These are phyloP conservation scores for Stygiomarasmius scandens DNA, from an alignment of 1,284 basidiomycete genomes.

Conservation along the genomic window DNA sequence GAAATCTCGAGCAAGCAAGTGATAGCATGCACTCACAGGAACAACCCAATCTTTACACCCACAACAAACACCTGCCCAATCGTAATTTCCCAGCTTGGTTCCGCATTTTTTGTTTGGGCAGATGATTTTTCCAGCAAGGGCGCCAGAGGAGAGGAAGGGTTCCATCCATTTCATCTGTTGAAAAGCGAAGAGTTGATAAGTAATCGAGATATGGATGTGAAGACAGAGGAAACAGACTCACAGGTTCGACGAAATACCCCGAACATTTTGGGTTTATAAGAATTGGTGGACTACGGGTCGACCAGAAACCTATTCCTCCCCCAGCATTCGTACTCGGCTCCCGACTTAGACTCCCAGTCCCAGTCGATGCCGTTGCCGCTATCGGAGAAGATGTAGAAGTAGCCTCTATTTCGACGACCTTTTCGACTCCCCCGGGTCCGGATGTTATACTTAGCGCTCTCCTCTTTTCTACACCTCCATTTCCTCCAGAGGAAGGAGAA, in stretches of 20 bases:
- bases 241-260: constrained; percentile 95
- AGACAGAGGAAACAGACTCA: constrained; percentile 31
- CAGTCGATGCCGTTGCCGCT: not conserved
- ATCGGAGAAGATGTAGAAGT: too few relatives aligned
- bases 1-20: not conserved
- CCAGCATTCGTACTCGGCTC: not conserved
- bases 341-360: not conserved
- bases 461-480: not conserved
- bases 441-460: constrained; percentile 8
- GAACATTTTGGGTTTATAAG: constrained; percentile 82
- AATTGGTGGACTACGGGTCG: constrained; percentile 58
- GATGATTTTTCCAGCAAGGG: constrained; percentile 83
- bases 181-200: not conserved
- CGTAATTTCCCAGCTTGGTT: constrained; percentile 92
- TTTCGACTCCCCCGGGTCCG: not conserved
- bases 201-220: not conserved
- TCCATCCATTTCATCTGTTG: constrained; percentile 94
- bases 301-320: not conserved
- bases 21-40: constrained; percentile 62
- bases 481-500: too few relatives aligned
- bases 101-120: constrained; percentile 92
- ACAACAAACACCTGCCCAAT: constrained; percentile 95
- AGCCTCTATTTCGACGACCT: not conserved
- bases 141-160: constrained; percentile 70
- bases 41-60: constrained; percentile 91